These are phyloP conservation scores for Cyberlindnera bimundalis DNA, from an alignment of 805 yeast species.

Conservation along the genomic window DNA sequence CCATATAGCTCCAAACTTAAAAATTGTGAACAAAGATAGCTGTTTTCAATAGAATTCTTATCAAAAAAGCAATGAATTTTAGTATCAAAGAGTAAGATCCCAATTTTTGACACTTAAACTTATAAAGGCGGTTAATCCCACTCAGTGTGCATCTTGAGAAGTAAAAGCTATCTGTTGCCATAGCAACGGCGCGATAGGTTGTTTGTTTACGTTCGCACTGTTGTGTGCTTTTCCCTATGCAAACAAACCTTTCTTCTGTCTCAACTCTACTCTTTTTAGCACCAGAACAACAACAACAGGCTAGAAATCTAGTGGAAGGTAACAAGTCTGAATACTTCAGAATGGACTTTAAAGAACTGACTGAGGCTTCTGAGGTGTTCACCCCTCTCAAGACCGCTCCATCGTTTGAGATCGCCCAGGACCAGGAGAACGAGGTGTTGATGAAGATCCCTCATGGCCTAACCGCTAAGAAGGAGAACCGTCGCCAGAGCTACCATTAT, in stretches of 20 bases:
- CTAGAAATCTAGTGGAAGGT: too few relatives aligned
- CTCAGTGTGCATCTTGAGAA: too few relatives aligned
- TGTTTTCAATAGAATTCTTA: too few relatives aligned
- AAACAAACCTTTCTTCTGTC: slow-evolving; percentile 3
- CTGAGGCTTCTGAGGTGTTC: slow-evolving; percentile 19
- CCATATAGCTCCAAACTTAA: too few relatives aligned
- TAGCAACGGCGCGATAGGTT: slow-evolving; percentile 3
- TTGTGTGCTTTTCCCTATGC: slow-evolving; percentile 4
- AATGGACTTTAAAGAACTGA: slow-evolving; percentile 15
- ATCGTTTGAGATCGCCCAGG: slow-evolving; percentile 20
- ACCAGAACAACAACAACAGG: not conserved
- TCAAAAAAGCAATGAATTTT: too few relatives aligned
- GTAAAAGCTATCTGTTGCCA: slow-evolving; percentile 9
- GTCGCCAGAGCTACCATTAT: slow-evolving; percentile 27
- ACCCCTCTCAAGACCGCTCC: slow-evolving; percentile 24
- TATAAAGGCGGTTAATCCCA: too few relatives aligned
- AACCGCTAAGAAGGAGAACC: slow-evolving; percentile 27
- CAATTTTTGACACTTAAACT: too few relatives aligned
- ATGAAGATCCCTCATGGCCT: slow-evolving; percentile 46
- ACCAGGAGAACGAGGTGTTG: slow-evolving; percentile 15
- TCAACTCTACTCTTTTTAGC: not conserved
- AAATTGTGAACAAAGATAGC: too few relatives aligned
- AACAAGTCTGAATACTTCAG: not conserved
- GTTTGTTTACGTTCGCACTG: slow-evolving; percentile 14
- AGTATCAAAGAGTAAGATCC: too few relatives aligned